Evolutionary conservation across 306 rosid species (phyloP), one percentile per base, ranked within the genome.

Genomic region (Inga oerstediana): DNA sequence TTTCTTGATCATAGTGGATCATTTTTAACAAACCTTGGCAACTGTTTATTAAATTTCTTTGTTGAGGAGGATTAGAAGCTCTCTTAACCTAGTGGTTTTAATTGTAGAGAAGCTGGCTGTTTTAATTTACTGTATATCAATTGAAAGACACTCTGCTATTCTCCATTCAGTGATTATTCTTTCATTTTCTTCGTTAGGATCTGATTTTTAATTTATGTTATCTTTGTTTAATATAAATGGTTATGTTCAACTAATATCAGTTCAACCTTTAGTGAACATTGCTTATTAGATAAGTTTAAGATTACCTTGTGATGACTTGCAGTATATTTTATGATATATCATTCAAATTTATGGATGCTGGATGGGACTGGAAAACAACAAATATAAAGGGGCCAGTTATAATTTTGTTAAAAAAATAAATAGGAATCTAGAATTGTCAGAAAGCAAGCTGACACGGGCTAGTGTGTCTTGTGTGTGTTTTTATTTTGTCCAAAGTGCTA

Each of bases 261-360:
- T 72, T 52, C 37, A 45, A 72, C n/a, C 62, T 64, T 54, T 69
- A 39, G 52, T 79, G 69, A n/a, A 22, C 8, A 41, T 79, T 32
- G 45, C 54, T 79, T 79, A 39, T 79, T 68, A 17, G 68, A 76
- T 79, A 39, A 39, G 43, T 39, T 39, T 39, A 39, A 39, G 43
- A 39, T 39, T 39, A 39, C 8, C 43, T 39, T 39, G 43, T 6
- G 43, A 39, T 39, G 43, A 39, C 8, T 39, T 39, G 43, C 43
- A 39, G 43, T 39, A 39, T 39, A 39, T 39, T 39, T 39, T 39
- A 5, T 39, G 43, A 39, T 39, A 39, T 6, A 6, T 39, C 22
- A 30, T 77, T 32, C 62, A 34, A 65, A 65, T 32, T 32, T 65
- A 30, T 65, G 43, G 43, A 13, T 65, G 39, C n/a, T 30, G n/a